phyloP scores from a whole-genome alignment of 2,329 filamentous ascomycete species.

The Botrytis paeoniae region DNA sequence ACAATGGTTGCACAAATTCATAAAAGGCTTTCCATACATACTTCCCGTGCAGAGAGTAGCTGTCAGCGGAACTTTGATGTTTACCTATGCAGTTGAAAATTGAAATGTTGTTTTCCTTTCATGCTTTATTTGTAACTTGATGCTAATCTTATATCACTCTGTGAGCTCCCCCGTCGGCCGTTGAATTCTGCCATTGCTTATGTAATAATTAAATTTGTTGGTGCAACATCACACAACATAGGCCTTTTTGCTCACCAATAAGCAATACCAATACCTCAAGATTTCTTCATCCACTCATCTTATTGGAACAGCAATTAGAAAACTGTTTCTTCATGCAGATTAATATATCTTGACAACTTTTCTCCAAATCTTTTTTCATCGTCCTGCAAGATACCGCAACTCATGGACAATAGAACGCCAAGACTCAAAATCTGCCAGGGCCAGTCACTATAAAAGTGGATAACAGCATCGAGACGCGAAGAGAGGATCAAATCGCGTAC shows the following conservation, averaged over 20 bases:
- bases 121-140: not conserved
- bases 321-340: not conserved
- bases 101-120: not conserved
- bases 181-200: not conserved
- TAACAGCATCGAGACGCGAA: slow-evolving; percentile 3
- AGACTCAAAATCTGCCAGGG: not conserved
- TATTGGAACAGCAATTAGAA: not conserved
- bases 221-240: not conserved
- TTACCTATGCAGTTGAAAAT: not conserved
- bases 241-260: not conserved
- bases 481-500: slow-evolving; percentile 4
- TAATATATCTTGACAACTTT: not conserved
- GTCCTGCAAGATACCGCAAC: not conserved
- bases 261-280: not conserved
- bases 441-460: not conserved
- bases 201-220: not conserved
- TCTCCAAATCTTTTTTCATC: not conserved
- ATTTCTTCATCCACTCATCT: not conserved
- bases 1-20: not conserved
- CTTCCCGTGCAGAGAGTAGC: not conserved
- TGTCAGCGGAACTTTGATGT: not conserved
- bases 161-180: not conserved
- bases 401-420: not conserved
- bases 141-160: not conserved
- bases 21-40: not conserved